Conservation (phyloP, 1,284 basidiomycete genomes). For the Trametes hirsuta region DNA sequence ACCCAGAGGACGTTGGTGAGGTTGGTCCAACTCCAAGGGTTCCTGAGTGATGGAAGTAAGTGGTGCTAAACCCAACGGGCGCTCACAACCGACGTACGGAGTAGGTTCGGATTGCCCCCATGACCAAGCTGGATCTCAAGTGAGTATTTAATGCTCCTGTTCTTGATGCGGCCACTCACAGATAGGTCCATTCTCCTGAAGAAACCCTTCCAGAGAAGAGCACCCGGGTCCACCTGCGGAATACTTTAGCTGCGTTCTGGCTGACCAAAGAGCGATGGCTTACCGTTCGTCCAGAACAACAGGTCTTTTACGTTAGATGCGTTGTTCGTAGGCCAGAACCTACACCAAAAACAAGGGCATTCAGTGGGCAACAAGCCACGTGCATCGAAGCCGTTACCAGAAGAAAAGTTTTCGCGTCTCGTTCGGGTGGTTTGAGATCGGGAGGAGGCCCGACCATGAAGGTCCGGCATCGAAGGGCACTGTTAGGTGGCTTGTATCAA, state of each 20-base stretch:
- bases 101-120: constrained; percentile 59
- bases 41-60: constrained; percentile 21
- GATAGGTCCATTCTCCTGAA: constrained; percentile 53
- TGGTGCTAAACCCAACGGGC: background rate
- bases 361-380: background rate
- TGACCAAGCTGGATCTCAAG: constrained; percentile 46
- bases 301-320: constrained; percentile 50
- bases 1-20: constrained; percentile 49
- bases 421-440: constrained; percentile 38
- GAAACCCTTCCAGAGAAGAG: constrained; percentile 49
- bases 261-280: background rate
- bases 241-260: background rate
- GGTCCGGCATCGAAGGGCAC: constrained; percentile 45
- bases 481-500: constrained; percentile 19
- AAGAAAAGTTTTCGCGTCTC: constrained; percentile 50
- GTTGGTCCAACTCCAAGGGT: constrained; percentile 46
- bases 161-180: constrained; percentile 27
- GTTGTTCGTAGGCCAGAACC: constrained; percentile 54
- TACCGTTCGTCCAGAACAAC: constrained; percentile 48
- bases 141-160: background rate
- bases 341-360: constrained; percentile 3
- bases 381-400: constrained; percentile 34
- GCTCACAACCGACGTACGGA: constrained; percentile 33
- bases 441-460: constrained; percentile 44
- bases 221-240: constrained; percentile 50